A percentile compares a stretch with the other conserved stretches of the same genome.
Conservation (phyloP, 495 filamentous ascomycete species). For the Astrothelium macrocarpum region DNA sequence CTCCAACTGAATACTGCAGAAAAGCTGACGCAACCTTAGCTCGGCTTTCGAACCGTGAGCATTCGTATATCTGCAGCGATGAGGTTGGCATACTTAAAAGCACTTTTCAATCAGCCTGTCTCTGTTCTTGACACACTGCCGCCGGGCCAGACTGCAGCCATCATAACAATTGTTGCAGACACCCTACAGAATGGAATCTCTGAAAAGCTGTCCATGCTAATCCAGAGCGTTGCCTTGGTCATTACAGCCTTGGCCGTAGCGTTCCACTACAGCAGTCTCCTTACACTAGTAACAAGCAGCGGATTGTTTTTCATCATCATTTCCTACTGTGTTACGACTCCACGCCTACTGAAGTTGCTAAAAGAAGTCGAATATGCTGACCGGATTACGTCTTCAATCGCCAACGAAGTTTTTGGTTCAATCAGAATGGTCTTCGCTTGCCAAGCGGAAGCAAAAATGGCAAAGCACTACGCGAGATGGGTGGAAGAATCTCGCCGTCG, state of each 20-base stretch:
- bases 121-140: neutral
- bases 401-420: slow-evolving; percentile 18
- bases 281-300: slow-evolving; percentile 31
- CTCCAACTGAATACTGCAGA: neutral
- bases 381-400: slow-evolving; percentile 5
- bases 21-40: neutral
- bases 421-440: slow-evolving; percentile 18
- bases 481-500: neutral
- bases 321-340: slow-evolving; percentile 16
- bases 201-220: neutral
- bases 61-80: neutral
- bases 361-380: slow-evolving; percentile 1
- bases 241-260: slow-evolving; percentile 32
- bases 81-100: neutral
- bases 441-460: neutral
- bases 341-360: neutral
- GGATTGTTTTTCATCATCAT: slow-evolving; percentile 25
- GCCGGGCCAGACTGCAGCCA: neutral
- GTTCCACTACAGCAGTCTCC: slow-evolving; percentile 32
- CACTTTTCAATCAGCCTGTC: neutral
- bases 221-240: slow-evolving; percentile 27
- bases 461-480: neutral
- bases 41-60: neutral
- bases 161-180: neutral
- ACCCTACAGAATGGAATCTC: slow-evolving; percentile 1